Base-by-base conservation (phyloP, 1,139 yeast species). In the Williopsis jadinii region DNA sequence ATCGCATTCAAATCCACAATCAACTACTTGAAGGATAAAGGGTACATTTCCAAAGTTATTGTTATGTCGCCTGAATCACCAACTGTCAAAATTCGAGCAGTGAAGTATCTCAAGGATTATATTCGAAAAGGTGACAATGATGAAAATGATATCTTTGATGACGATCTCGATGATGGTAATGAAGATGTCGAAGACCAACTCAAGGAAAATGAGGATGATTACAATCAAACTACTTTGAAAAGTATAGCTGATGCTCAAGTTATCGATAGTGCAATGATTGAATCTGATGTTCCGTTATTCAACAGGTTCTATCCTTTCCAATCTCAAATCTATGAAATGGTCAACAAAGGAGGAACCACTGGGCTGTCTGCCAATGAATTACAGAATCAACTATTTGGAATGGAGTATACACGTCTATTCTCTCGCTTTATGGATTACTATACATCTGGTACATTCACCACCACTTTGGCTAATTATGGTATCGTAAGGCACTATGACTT, bases 401-500 rank as follows among this genome's bases (percentile, higher is more conserved):
- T 59, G 6, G 63, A 68, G 14, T 81, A 71, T 45, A 62, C 64
- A 36, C 64, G 82, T 39, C 70, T 79, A 1, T 70, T 75, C 50
- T 56, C 71, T 2, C 70, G 77, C 41, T 53, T 71, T 13, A 60
- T 80, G 35, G 86, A 77, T 28, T 57, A 63, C n/a, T 62, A 69
- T 35, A 65, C 74, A 1, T 61, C 61, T 9, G 67, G 64, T 3
- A 65, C 61, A 34, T 58, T 58, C 38, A 54, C 63, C 3, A 49
- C 56, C 3, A 53, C 60, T 30, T 38, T 62, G 5, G 66, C 62
- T 11, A 65, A 68, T 36, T 55, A 66, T 35, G 61, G 72, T 2
- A 62, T 86, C 2, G 70, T 83, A 1, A 68, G 85, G 44, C 80
- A 81, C 27, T 76, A 80, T 45, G 94, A 84, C 53, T 79, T 80